A percentile compares a stretch with the other conserved stretches of the same genome.
Conservation (phyloP, 495 filamentous ascomycete species). For the Zalerion maritima region DNA sequence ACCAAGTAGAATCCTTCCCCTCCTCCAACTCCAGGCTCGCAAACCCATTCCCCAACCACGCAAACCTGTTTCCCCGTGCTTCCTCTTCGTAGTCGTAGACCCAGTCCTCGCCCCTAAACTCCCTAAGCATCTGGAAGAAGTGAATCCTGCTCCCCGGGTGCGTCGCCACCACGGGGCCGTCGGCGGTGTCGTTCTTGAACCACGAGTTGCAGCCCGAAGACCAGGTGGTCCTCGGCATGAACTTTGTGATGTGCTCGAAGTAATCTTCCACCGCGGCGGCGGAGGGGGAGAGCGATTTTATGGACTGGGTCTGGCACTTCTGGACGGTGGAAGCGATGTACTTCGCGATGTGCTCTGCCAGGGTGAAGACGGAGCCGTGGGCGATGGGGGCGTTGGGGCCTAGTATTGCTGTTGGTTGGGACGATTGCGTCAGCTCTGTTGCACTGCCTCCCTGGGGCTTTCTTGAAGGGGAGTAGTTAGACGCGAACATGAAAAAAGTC, state of each 20-base stretch:
- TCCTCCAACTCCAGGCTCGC: conserved; percentile 27
- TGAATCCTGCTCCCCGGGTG: conserved; percentile 36
- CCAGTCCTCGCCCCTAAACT: conserved; percentile 35
- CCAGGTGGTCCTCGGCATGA: conserved; percentile 37
- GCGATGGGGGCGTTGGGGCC: conserved; percentile 35
- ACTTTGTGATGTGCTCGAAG: conserved; percentile 24
- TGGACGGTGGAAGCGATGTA: conserved; percentile 28
- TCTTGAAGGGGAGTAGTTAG: conserved; percentile 8
- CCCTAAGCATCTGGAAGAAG: conserved; percentile 35
- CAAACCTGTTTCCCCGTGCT: conserved; percentile 21
- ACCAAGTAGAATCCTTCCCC: too few relatives aligned
- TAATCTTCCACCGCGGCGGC: conserved; percentile 30
- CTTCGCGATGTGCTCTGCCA: conserved; percentile 29
- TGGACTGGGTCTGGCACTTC: conserved; percentile 30
- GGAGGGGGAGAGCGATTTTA: conserved; percentile 24
- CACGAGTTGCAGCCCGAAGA: conserved; percentile 27
- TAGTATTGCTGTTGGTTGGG: conserved; percentile 21
- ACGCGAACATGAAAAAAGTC: not conserved
- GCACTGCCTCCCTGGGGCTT: too few relatives aligned
- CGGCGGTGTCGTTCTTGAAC: conserved; percentile 29
- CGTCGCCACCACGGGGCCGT: conserved; percentile 33
- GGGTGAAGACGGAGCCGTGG: conserved; percentile 33
- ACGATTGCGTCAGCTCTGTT: not conserved
- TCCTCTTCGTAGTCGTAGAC: conserved; percentile 25
- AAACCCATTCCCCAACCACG: conserved; percentile 36